These are phyloP conservation scores for Lecanoromycetidae sp. DNA, from an alignment of 2,329 filamentous ascomycete genomes.

Conservation along the genomic window DNA sequence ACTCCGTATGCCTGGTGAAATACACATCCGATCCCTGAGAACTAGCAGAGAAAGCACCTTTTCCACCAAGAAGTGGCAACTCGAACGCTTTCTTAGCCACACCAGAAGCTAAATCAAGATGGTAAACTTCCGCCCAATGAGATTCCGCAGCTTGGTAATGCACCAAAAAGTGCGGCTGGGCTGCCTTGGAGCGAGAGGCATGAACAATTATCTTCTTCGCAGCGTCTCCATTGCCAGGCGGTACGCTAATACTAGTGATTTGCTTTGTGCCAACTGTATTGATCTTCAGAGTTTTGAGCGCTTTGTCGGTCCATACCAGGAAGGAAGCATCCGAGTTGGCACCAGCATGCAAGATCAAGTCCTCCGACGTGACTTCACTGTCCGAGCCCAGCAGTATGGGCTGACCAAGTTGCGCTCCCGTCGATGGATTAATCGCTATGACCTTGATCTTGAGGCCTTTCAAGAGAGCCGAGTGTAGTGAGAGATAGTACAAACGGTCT, in stretches of 20 bases:
- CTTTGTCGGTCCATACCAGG: constrained; percentile 35
- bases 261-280: constrained; percentile 35
- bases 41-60: constrained; percentile 67
- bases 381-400: constrained; percentile 57
- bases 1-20: constrained; percentile 69
- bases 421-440: constrained; percentile 57
- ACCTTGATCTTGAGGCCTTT: constrained; percentile 68
- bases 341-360: constrained; percentile 31
- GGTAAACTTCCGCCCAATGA: constrained; percentile 77
- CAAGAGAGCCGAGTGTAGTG: constrained; percentile 53
- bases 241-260: constrained; percentile 28
- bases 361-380: constrained; percentile 46
- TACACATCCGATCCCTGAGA: constrained; percentile 71
- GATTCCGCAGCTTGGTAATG: constrained; percentile 59
- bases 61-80: constrained; percentile 57
- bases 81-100: constrained; percentile 67
- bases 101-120: constrained; percentile 48
- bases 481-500: constrained; percentile 62
- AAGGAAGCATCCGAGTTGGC: constrained; percentile 31
- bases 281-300: constrained; percentile 32
- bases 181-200: constrained; percentile 58
- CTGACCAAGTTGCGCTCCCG: constrained; percentile 60
- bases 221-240: constrained; percentile 30
- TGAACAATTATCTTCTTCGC: constrained; percentile 54
- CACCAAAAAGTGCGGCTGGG: constrained; percentile 71